Conservation (phyloP, 108 stramenopile genomes). For the Cylindrotheca closterium region DNA sequence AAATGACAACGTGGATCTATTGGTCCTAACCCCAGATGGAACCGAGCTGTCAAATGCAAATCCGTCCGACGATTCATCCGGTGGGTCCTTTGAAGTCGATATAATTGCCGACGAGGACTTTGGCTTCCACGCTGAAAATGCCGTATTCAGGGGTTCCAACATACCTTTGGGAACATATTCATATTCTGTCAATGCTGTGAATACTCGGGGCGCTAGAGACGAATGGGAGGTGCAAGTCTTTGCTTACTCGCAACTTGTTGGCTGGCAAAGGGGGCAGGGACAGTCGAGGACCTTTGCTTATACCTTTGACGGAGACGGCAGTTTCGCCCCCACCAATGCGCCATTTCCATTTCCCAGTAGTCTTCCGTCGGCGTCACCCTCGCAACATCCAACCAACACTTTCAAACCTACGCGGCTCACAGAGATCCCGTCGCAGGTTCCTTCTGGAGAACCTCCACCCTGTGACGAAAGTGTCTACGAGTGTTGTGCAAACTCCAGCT, state of each 20-base stretch:
- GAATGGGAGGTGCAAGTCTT: slow-evolving; percentile 22
- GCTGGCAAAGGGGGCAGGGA: slow-evolving; percentile 17
- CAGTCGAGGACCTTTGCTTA: slow-evolving; percentile 12
- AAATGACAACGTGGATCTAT: slow-evolving; percentile 18
- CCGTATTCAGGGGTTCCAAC: slow-evolving; percentile 14
- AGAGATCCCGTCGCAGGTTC: no score
- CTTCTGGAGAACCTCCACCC: no score
- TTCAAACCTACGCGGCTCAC: no score
- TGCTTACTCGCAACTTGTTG: slow-evolving; percentile 5
- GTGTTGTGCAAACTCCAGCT: slow-evolving; percentile 29
- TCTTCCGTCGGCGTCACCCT: no score
- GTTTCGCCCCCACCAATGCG: background rate
- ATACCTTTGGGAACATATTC: slow-evolving; percentile 18
- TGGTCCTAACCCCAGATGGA: slow-evolving; percentile 27
- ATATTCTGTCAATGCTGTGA: slow-evolving; percentile 18
- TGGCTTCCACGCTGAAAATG: slow-evolving; percentile 30
- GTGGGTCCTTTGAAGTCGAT: slow-evolving; percentile 27
- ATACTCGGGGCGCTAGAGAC: slow-evolving; percentile 2
- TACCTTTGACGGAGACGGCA: no score
- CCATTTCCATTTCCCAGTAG: no score
- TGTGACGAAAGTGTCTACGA: background rate
- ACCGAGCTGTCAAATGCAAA: slow-evolving; percentile 16
- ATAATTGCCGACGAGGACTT: slow-evolving; percentile 9
- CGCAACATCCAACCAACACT: no score
- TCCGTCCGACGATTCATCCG: slow-evolving; percentile 21